These are phyloP conservation scores for Rasamsonia emersonii DNA, from an alignment of 2,329 filamentous ascomycete genomes.

Conservation along the genomic window DNA sequence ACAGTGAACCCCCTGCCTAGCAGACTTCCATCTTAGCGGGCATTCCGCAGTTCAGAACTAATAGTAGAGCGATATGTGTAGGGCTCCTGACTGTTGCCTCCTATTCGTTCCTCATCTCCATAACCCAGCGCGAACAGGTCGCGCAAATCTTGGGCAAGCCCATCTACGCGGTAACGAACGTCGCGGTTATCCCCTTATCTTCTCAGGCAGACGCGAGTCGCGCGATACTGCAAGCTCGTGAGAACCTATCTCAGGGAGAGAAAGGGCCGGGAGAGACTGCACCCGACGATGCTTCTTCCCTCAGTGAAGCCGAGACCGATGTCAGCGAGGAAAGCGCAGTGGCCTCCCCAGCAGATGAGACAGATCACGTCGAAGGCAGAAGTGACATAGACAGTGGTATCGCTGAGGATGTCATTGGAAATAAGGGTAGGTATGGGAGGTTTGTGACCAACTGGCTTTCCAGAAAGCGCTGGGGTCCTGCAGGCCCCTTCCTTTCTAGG, in stretches of 20 bases:
- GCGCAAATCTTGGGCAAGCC: conserved; percentile 75
- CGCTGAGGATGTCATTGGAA: conserved; percentile 79
- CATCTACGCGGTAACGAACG: conserved; percentile 79
- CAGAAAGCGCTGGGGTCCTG: conserved; percentile 67
- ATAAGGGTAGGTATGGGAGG: conserved; percentile 73
- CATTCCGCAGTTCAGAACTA: too few relatives aligned
- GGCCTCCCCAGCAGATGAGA: conserved; percentile 19
- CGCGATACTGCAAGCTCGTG: conserved; percentile 58
- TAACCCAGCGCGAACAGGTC: conserved; percentile 78
- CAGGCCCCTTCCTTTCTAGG: conserved; percentile 47
- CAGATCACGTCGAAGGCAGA: conserved; percentile 13
- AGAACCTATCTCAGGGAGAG: conserved; percentile 33
- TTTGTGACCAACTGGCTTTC: conserved; percentile 93
- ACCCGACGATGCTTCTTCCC: conserved; percentile 13
- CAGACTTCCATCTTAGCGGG: too few relatives aligned
- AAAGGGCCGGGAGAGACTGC: conserved; percentile 23
- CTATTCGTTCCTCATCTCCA: conserved; percentile 75
- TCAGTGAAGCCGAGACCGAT: conserved; percentile 3
- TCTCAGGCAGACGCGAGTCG: conserved; percentile 65
- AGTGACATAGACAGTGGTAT: conserved; percentile 49
- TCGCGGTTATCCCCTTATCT: conserved; percentile 79
- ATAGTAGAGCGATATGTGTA: conserved; percentile 37
- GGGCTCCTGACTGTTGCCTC: conserved; percentile 77
- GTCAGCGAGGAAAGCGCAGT: background rate
- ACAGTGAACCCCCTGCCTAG: too few relatives aligned